A percentile compares a stretch with the other conserved stretches of the same genome.
Conservation (phyloP, 441 rosid genomes). For the Jatropha podagrica region DNA sequence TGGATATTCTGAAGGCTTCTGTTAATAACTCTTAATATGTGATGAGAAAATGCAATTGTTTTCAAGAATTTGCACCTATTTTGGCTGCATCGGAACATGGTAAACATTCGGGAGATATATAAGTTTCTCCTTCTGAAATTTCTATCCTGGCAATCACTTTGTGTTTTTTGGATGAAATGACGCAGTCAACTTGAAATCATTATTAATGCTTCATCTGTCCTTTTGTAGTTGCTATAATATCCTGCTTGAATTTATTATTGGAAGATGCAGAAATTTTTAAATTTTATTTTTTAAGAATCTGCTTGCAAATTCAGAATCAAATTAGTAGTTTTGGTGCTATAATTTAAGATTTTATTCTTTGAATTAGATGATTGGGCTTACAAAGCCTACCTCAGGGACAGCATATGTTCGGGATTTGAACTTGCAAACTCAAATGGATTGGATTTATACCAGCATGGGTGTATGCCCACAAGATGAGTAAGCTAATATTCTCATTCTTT, state of each 20-base stretch:
- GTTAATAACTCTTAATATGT: too few relatives aligned
- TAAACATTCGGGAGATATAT: too few relatives aligned
- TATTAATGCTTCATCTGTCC: not conserved
- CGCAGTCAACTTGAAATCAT: not conserved
- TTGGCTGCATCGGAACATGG: too few relatives aligned
- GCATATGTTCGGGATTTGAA: constrained; percentile 78
- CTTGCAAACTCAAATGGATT: constrained; percentile 65
- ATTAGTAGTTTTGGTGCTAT: constrained; percentile 7
- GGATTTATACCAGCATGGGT: constrained; percentile 82
- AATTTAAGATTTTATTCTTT: constrained; percentile 17
- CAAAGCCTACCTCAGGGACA: constrained; percentile 77
- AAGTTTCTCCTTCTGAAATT: not conserved
- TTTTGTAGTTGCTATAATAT: not conserved
- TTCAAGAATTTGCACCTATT: too few relatives aligned
- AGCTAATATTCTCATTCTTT: constrained; percentile 21
- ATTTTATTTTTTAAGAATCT: not conserved
- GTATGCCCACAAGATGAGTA: constrained; percentile 96
- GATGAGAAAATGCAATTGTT: too few relatives aligned
- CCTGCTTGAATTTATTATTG: not conserved
- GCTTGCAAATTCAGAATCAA: constrained; percentile 5
- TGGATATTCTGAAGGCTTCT: too few relatives aligned
- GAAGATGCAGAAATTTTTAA: not conserved
- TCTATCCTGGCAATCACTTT: not conserved
- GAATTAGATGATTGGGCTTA: constrained; percentile 86
- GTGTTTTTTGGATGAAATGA: not conserved